Base-by-base conservation (phyloP, 2,329 filamentous ascomycete genomes). In the Verticillium nubilum region DNA sequence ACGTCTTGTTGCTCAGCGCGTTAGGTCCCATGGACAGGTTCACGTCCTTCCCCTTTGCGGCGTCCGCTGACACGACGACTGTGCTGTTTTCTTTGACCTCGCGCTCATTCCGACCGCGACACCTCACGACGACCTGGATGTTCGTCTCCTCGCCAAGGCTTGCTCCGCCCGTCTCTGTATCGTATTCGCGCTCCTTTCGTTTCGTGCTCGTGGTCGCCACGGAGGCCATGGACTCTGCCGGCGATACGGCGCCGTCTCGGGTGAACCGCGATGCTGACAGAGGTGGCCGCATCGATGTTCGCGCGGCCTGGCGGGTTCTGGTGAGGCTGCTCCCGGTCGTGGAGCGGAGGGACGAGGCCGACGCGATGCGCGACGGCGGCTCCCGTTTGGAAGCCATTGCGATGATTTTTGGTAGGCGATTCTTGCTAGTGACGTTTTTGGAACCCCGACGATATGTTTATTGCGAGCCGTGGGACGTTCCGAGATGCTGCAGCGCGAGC, bases 101-200 rank as follows among this genome's bases (percentile, higher is more conserved):
- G 66, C 94, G 88, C 67, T 97, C 91, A 71, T 91, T 98, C 64
- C 95, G 89, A 5, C 94, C 95, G 66, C 95, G 86, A 77, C 94
- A 99, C 64, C 95, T 85, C 60, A 99, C 96, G 33, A 98, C 93
- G 54, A 99, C 95, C 72, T 96, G 95, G 75, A 99, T 99, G 72
- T 97, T 99, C 7, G 94, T 98, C 74, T 96, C 92, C 67, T 93
- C 88, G 57, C 84, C 83, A 7, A 28, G 33, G 33, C 26, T 25
- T 3, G 28, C 19, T 25, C 33, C 19, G 23, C 23, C 56, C 59
- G 76, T 75, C 53, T 85, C 82, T 3, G 80, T 73, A 31, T 90
- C 86, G 5, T 83, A 74, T 37, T 96, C 91, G 69, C 91, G 85
- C 67, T 95, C 91, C 74, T 97, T 97, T 69, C 93, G 87, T 79